A percentile compares a stretch with the other conserved stretches of the same genome.
Conservation (phyloP, 2,329 filamentous ascomycete species). For the Colletotrichum lupini region DNA sequence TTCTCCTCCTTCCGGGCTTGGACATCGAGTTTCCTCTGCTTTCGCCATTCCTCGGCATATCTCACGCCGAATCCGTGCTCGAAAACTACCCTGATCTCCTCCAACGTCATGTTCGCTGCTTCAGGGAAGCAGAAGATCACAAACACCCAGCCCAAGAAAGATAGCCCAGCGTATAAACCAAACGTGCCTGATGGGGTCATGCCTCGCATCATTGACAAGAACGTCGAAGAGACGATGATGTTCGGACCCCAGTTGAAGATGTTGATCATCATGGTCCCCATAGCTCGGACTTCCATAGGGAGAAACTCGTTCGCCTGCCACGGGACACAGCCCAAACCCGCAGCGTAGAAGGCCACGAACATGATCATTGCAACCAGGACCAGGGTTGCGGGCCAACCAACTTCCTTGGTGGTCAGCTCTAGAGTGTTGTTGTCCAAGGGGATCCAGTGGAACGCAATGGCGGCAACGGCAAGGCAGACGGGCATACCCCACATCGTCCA, state of each 20-base stretch:
- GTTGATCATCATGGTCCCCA: slow-evolving; percentile 60
- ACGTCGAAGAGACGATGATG: slow-evolving; percentile 61
- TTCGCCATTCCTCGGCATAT: slow-evolving; percentile 52
- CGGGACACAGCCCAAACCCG: slow-evolving; percentile 37
- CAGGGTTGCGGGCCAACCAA: slow-evolving; percentile 7
- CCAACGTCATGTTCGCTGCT: slow-evolving; percentile 65
- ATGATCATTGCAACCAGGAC: slow-evolving; percentile 34
- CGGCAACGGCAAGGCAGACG: neutral
- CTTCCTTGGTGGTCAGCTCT: neutral
- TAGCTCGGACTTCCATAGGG: slow-evolving; percentile 55
- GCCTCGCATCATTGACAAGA: slow-evolving; percentile 59
- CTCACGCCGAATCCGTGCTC: slow-evolving; percentile 58
- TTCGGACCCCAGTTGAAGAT: slow-evolving; percentile 59
- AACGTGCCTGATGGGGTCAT: slow-evolving; percentile 62
- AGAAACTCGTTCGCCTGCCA: slow-evolving; percentile 40
- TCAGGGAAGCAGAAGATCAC: slow-evolving; percentile 64
- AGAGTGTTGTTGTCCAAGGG: slow-evolving; percentile 8
- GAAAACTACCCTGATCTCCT: slow-evolving; percentile 64
- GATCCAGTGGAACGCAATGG: slow-evolving; percentile 21
- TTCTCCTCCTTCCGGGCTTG: neutral
- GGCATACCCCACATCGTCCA: slow-evolving; percentile 44
- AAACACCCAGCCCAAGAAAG: slow-evolving; percentile 57
- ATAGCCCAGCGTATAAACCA: slow-evolving; percentile 63
- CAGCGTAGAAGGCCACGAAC: slow-evolving; percentile 40
- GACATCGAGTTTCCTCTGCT: slow-evolving; percentile 40